Percentiles rank a stretch among this genome's conserved stretches.
Conservation (phyloP, 176 grass and related monocot species). For the Puya raimondii region DNA sequence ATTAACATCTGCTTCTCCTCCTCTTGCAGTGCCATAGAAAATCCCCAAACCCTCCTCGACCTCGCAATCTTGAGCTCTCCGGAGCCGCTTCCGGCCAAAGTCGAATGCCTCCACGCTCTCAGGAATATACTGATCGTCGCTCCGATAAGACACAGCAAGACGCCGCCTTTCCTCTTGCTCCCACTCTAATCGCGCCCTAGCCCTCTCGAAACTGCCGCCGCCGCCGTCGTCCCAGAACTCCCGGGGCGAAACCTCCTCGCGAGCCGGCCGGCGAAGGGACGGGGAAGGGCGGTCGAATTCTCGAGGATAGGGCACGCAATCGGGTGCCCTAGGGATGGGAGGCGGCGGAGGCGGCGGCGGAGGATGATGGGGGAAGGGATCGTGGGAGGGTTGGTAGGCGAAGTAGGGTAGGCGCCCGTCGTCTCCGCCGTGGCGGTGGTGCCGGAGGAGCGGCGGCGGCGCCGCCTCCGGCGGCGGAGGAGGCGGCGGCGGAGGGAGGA, state of each 20-base stretch:
- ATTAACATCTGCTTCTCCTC: not conserved
- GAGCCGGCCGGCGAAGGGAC: slow-evolving; percentile 30
- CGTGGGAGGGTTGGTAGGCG: slow-evolving; percentile 8
- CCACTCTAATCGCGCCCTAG: slow-evolving; percentile 14
- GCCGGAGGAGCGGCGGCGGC: not conserved
- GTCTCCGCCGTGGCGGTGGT: not conserved
- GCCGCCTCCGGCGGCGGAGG: not conserved
- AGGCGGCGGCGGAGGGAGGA: slow-evolving; percentile 3
- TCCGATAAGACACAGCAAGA: not conserved
- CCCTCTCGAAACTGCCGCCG: slow-evolving; percentile 2
- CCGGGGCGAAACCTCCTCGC: not conserved
- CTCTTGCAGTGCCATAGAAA: not conserved
- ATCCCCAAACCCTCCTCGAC: not conserved
- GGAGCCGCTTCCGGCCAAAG: slow-evolving; percentile 3
- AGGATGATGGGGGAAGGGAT: slow-evolving; percentile 8
- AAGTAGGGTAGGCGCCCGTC: slow-evolving; percentile 4
- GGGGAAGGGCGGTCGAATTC: slow-evolving; percentile 9
- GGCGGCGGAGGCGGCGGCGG: slow-evolving; percentile 19
- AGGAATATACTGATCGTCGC: not conserved
- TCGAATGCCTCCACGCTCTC: not conserved
- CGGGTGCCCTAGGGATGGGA: slow-evolving; percentile 17
- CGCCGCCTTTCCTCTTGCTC: slow-evolving; percentile 10
- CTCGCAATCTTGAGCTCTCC: slow-evolving; percentile 1
- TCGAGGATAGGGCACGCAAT: slow-evolving; percentile 5
- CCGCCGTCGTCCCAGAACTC: not conserved